Percentiles rank a stretch among this genome's conserved stretches.
Evolutionary conservation across 768 basidiomycete genomes (phyloP).

Genomic region (Mycena leptocephala): DNA sequence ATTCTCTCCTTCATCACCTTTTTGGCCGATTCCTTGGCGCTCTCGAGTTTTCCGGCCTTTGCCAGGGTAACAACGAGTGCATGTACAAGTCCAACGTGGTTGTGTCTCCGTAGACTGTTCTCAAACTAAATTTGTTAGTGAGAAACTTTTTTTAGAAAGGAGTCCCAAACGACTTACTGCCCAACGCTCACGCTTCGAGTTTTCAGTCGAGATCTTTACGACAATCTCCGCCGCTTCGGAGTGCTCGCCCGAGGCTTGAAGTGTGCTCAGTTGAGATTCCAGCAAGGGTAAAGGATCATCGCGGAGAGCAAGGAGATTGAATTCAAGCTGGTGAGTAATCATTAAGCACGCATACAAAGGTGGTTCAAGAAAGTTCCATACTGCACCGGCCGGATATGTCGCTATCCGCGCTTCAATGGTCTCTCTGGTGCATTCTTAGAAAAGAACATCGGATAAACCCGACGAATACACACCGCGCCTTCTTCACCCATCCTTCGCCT

Average conservation of each 20-base stretch:
- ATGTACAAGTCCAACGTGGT: slow-evolving; percentile 88
- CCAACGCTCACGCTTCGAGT: slow-evolving; percentile 85
- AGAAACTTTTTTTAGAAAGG: slow-evolving; percentile 25
- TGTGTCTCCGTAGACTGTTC: slow-evolving; percentile 90
- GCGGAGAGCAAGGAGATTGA: slow-evolving; percentile 91
- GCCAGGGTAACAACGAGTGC: slow-evolving; percentile 82
- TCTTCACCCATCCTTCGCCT: slow-evolving; percentile 88
- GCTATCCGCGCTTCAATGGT: slow-evolving; percentile 92
- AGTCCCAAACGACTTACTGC: slow-evolving; percentile 67
- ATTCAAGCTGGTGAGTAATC: slow-evolving; percentile 79
- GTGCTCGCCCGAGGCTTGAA: slow-evolving; percentile 60
- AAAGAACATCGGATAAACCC: slow-evolving; percentile 33
- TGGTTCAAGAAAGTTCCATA: slow-evolving; percentile 58
- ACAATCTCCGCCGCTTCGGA: slow-evolving; percentile 68
- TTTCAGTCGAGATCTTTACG: slow-evolving; percentile 75
- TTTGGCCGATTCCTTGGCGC: slow-evolving; percentile 64
- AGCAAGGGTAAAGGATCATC: slow-evolving; percentile 86
- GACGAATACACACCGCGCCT: slow-evolving; percentile 73
- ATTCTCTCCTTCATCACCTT: slow-evolving; percentile 63
- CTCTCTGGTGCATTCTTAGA: slow-evolving; percentile 63
- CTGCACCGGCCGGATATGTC: slow-evolving; percentile 92
- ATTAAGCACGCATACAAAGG: slow-evolving; percentile 25
- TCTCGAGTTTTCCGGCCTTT: slow-evolving; percentile 74
- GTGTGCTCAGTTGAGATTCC: slow-evolving; percentile 68
- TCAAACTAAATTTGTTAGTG: slow-evolving; percentile 73